These are phyloP conservation scores for Didymella arachidicola DNA, from an alignment of 2,329 filamentous ascomycete genomes.

Conservation along the genomic window DNA sequence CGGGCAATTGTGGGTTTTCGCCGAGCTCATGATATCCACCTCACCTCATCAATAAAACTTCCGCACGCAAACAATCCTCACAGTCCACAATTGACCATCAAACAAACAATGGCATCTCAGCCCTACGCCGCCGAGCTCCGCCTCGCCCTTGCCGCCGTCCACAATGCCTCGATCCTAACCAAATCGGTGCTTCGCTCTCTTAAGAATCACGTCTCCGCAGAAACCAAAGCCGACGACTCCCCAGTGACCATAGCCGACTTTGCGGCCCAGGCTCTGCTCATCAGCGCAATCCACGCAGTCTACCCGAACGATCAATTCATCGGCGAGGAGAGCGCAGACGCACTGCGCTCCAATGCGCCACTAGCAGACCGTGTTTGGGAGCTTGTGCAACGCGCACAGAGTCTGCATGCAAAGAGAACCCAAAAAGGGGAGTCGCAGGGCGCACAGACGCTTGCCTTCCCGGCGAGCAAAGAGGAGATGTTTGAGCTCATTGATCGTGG, in stretches of 20 bases:
- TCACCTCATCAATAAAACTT: slow-evolving; percentile 14
- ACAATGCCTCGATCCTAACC: slow-evolving; percentile 65
- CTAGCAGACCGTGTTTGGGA: slow-evolving; percentile 65
- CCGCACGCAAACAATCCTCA: slow-evolving; percentile 10
- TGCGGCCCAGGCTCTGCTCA: slow-evolving; percentile 68
- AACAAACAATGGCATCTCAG: slow-evolving; percentile 12
- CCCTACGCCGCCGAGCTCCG: slow-evolving; percentile 42
- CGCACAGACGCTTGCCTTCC: slow-evolving; percentile 38
- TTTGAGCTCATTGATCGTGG: slow-evolving; percentile 69
- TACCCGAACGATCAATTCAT: slow-evolving; percentile 67
- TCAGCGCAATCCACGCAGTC: slow-evolving; percentile 61
- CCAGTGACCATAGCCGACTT: slow-evolving; percentile 72
- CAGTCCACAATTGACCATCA: slow-evolving; percentile 3
- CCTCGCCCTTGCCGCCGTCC: slow-evolving; percentile 55
- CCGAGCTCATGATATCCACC: slow-evolving; percentile 20
- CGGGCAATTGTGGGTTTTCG: slow-evolving; percentile 15
- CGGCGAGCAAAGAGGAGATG: slow-evolving; percentile 62
- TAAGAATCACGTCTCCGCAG: slow-evolving; percentile 56
- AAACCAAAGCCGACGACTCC: slow-evolving; percentile 65
- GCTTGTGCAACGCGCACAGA: slow-evolving; percentile 54
- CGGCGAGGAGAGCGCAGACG: slow-evolving; percentile 66
- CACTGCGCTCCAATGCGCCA: slow-evolving; percentile 58
- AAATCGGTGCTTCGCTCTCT: slow-evolving; percentile 60
- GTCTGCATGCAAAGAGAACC: slow-evolving; percentile 38
- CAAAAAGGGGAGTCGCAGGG: slow-evolving; percentile 36